phyloP scores from a whole-genome alignment of 768 basidiomycete genomes.

The Artomyces pyxidatus region DNA sequence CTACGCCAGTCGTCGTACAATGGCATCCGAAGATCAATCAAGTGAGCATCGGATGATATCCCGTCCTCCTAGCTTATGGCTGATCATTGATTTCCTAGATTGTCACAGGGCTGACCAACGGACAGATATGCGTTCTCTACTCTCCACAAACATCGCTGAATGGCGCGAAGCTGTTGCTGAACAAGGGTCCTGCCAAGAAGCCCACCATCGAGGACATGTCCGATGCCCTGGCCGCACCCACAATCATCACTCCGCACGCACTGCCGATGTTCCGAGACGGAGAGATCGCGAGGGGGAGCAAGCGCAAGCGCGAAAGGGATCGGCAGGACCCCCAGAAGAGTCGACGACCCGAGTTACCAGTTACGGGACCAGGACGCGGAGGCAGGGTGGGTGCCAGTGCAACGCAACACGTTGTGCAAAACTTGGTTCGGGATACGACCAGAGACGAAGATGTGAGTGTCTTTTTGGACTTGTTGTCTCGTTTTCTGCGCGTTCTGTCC shows the following conservation, averaged over 20 bases:
- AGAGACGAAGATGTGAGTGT: constrained; percentile 90
- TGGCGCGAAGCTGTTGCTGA: constrained; percentile 84
- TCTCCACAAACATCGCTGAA: constrained; percentile 86
- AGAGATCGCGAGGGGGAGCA: constrained; percentile 58
- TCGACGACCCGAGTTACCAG: constrained; percentile 84
- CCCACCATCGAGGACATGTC: constrained; percentile 85
- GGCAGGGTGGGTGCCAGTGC: constrained; percentile 95
- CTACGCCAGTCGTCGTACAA: constrained; percentile 79
- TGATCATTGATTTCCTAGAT: constrained; percentile 44
- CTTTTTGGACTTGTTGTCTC: constrained; percentile 15
- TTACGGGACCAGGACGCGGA: constrained; percentile 87
- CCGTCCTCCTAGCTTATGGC: neutral
- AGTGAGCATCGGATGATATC: constrained; percentile 36
- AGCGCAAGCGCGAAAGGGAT: constrained; percentile 87
- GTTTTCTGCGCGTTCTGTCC: constrained; percentile 10
- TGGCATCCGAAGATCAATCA: constrained; percentile 99
- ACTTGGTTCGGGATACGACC: constrained; percentile 84
- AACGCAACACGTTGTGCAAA: constrained; percentile 94
- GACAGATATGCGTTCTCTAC: constrained; percentile 84
- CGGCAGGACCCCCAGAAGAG: constrained; percentile 87
- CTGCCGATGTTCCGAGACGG: constrained; percentile 90
- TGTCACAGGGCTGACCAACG: constrained; percentile 79
- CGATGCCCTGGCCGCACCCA: constrained; percentile 73
- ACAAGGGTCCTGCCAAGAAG: constrained; percentile 79
- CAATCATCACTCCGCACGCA: constrained; percentile 89